Evolutionary conservation across 2,329 filamentous ascomycete genomes (phyloP).

Genomic region (Alternaria sp.): DNA sequence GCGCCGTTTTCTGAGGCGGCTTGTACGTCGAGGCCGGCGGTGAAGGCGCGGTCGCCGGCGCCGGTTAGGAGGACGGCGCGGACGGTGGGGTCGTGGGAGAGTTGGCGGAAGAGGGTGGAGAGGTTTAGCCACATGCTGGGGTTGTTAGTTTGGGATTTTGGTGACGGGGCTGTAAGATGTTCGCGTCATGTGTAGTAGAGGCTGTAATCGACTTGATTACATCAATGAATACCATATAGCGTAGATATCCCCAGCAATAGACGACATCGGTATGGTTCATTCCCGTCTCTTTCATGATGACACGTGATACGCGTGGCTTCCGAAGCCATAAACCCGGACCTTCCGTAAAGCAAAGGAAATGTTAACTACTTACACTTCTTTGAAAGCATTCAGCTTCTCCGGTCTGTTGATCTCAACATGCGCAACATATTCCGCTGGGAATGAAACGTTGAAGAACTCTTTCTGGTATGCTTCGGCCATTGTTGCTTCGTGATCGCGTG

Average conservation of each 20-base stretch:
- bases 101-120: constrained; percentile 70
- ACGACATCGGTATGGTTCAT: too few species aligned
- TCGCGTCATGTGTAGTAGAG: too few species aligned
- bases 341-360: too few species aligned
- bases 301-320: too few species aligned
- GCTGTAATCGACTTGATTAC: too few species aligned
- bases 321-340: too few species aligned
- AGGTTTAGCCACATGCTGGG: constrained; percentile 85
- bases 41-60: constrained; percentile 83
- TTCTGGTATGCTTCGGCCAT: constrained; percentile 54
- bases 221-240: too few species aligned
- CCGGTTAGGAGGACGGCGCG: constrained; percentile 81
- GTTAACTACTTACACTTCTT: constrained; percentile 61
- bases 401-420: constrained; percentile 92
- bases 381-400: constrained; percentile 86
- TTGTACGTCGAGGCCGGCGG: constrained; percentile 81
- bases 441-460: constrained; percentile 76
- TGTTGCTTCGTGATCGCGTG: background rate
- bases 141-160: too few species aligned
- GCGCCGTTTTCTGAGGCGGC: constrained; percentile 65
- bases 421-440: constrained; percentile 75
- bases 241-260: too few species aligned
- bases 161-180: too few species aligned
- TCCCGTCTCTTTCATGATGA: too few species aligned
- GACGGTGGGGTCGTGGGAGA: constrained; percentile 74